Conservation (phyloP, 2,329 filamentous ascomycete genomes). For the Shiraia bambusicola region DNA sequence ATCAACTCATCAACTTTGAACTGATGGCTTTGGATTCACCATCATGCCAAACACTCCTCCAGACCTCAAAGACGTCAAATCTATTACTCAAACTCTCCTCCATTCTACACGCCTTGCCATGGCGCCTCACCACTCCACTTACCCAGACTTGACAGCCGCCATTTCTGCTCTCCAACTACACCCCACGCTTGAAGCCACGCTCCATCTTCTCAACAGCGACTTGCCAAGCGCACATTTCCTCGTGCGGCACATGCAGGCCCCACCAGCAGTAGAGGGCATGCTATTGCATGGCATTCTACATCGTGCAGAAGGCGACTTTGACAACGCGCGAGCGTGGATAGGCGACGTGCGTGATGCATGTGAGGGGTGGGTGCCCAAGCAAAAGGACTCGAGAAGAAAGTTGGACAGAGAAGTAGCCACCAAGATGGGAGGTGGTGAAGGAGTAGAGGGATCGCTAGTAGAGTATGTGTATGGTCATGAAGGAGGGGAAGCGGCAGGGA, state of each 20-base stretch:
- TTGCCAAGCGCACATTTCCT: constrained; percentile 55
- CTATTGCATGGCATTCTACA: constrained; percentile 55
- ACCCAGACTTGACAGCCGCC: constrained; percentile 14
- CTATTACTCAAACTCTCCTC: constrained; percentile 14
- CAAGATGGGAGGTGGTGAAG: constrained; percentile 5
- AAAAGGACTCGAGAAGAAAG: constrained; percentile 15
- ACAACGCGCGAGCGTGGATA: constrained; percentile 54
- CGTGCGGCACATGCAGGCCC: constrained; percentile 54
- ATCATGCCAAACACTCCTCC: constrained; percentile 1
- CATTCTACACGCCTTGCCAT: constrained; percentile 10
- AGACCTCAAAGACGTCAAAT: constrained; percentile 9
- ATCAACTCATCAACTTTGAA: too few relatives aligned
- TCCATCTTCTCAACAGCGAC: constrained; percentile 56
- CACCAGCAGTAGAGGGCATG: constrained; percentile 54
- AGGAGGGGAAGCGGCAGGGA: constrained; percentile 13
- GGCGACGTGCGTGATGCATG: constrained; percentile 44
- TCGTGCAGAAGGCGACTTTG: constrained; percentile 53
- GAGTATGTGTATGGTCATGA: constrained; percentile 29
- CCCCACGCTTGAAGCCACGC: constrained; percentile 52
- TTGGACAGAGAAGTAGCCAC: constrained; percentile 10
- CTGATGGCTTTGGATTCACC: constrained; percentile 2
- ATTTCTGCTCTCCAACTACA: constrained; percentile 44
- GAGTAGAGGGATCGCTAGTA: constrained; percentile 11
- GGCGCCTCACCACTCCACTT: constrained; percentile 14
- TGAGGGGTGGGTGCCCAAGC: constrained; percentile 38